Conservation (phyloP, 2,329 filamentous ascomycete genomes). For the Ophiostoma angusticollis region DNA sequence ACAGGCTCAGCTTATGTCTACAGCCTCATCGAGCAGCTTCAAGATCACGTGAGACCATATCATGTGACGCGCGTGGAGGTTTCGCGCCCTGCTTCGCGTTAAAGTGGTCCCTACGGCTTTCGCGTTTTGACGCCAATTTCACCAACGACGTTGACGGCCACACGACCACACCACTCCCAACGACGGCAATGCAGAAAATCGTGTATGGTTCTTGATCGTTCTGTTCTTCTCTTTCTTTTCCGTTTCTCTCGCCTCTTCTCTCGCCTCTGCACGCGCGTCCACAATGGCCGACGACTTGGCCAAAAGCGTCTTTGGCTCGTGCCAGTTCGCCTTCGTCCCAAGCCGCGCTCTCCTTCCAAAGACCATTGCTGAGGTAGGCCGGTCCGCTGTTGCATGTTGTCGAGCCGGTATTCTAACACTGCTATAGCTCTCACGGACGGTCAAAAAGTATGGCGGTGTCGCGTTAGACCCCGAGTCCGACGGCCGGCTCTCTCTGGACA, state of each 20-base stretch:
- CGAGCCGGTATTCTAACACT: not conserved
- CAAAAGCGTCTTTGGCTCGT: slow-evolving; percentile 28
- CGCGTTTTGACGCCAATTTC: too few relatives aligned
- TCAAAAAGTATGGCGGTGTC: slow-evolving; percentile 37
- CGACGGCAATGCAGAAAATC: too few relatives aligned
- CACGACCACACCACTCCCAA: too few relatives aligned
- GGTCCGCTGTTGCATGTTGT: not conserved
- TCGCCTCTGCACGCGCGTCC: not conserved
- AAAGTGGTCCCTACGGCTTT: too few relatives aligned
- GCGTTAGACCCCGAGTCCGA: slow-evolving; percentile 35
- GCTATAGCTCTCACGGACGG: slow-evolving; percentile 27
- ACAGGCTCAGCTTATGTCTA: too few relatives aligned
- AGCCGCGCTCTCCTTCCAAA: slow-evolving; percentile 28
- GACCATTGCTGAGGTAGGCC: slow-evolving; percentile 27
- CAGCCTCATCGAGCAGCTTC: too few relatives aligned
- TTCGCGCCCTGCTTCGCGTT: too few relatives aligned
- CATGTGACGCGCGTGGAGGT: too few relatives aligned
- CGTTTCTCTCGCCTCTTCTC: not conserved
- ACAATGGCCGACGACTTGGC: slow-evolving; percentile 20
- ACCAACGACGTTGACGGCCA: too few relatives aligned
- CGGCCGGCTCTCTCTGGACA: slow-evolving; percentile 33
- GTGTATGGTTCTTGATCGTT: too few relatives aligned
- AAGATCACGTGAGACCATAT: too few relatives aligned
- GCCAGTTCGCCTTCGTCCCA: slow-evolving; percentile 33
- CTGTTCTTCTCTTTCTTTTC: not conserved